Percentiles rank a stretch among this genome's conserved stretches.
Conservation (phyloP, 306 rosid species). For the Alnus rubra region DNA sequence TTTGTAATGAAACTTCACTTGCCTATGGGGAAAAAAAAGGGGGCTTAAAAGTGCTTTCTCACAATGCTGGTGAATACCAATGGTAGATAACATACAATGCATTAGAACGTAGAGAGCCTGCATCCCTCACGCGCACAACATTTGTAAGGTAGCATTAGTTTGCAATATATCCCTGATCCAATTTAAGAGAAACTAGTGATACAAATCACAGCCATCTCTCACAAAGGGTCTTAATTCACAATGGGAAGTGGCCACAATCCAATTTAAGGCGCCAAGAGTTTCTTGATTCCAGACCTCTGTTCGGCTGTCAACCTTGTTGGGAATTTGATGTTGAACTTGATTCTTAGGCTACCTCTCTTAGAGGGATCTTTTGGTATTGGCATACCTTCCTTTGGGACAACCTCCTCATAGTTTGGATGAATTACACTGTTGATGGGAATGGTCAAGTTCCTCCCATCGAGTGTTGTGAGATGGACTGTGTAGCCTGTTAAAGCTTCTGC, state of each 20-base stretch:
- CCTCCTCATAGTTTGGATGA: slow-evolving; percentile 69
- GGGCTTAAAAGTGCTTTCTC: too few species aligned
- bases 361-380: slow-evolving; percentile 81
- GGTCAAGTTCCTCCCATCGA: slow-evolving; percentile 72
- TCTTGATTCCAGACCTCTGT: slow-evolving; percentile 56
- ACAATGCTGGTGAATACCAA: too few species aligned
- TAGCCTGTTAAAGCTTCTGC: slow-evolving; percentile 60
- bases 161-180: too few species aligned
- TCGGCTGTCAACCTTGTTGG: slow-evolving; percentile 50
- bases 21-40: too few species aligned
- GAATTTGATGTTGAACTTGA: slow-evolving; percentile 66
- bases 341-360: slow-evolving; percentile 70
- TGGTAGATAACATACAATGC: too few species aligned
- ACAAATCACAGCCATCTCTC: slow-evolving; percentile 32
- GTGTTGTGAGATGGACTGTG: slow-evolving; percentile 56
- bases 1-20: too few species aligned
- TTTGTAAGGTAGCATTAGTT: too few species aligned
- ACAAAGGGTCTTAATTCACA: slow-evolving; percentile 14
- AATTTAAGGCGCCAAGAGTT: slow-evolving; percentile 37
- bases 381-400: slow-evolving; percentile 77
- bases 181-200: slow-evolving; percentile 5
- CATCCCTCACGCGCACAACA: too few species aligned
- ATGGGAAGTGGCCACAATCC: not conserved
- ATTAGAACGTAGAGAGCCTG: too few species aligned
- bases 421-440: slow-evolving; percentile 55